Evolutionary conservation across 768 basidiomycete genomes (phyloP), one percentile per base, ranked within the genome.

Genomic region (Gautieria morchelliformis): DNA sequence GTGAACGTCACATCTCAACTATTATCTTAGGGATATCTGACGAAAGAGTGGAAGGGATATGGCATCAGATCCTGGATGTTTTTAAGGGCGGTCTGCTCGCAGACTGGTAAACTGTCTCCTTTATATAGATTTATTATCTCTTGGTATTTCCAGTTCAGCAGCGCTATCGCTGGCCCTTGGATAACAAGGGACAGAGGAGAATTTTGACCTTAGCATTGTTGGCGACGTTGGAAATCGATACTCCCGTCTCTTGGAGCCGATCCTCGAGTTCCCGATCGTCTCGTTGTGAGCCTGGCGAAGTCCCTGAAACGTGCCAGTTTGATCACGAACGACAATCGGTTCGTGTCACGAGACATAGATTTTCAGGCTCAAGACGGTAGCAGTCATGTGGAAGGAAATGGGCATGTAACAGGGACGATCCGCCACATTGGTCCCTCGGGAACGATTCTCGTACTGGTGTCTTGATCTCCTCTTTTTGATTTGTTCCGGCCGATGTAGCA

Each of bases 361-460:
- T 65, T 62, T 15, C 59, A 60, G 3, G 63, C 66, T 45, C 37
- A 60, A 59, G 61, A 41, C 49, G 71, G n/a, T n/a, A n/a, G 24
- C 27, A 4, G n/a, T 15, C 71, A 71, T 69, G 44, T 72, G 74
- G 39, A 60, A 69, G 52, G 71, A 73, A 53, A 69, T 30, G 40
- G 72, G 71, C 17, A 61, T 76, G 35, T 59, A 6, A 54, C 57
- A 42, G 89, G 87, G 12, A 84, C 78, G 35, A 90, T 89, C 2
- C 79, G 78, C 40, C 68, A 71, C 71, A 12, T 67, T 81, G 22
- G 71, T 86, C 30, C 85, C 87, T 1, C 74, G 92, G 40, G 93
- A 94, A 67, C 77, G 90, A 8, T 94, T 94, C 66, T 85, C 89
- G 7, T 93, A 90, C 71, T 94, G 92, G 92, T 93, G 89, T 65